Conservation (phyloP, 495 filamentous ascomycete genomes). For the Terfezia boudieri region DNA sequence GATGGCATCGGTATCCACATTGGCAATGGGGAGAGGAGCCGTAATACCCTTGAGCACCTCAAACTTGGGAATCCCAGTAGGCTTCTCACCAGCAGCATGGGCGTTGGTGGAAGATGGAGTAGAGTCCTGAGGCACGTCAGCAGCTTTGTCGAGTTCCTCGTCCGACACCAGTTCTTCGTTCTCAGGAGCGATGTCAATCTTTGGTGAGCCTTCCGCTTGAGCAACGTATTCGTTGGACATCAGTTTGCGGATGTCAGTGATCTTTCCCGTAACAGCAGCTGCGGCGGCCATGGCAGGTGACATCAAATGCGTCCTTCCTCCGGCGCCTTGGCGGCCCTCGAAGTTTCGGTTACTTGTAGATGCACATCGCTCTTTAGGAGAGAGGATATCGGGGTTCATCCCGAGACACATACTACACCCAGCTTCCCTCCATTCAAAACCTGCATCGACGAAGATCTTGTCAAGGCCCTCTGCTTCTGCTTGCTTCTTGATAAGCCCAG, state of each 20-base stretch:
- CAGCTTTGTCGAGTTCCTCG: slow-evolving; percentile 50
- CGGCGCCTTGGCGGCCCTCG: slow-evolving; percentile 85
- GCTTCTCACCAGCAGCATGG: background rate
- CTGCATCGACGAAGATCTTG: slow-evolving; percentile 73
- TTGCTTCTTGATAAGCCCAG: slow-evolving; percentile 80
- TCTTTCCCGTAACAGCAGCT: slow-evolving; percentile 68
- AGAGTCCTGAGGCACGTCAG: slow-evolving; percentile 49
- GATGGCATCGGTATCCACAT: slow-evolving; percentile 94
- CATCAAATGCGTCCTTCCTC: slow-evolving; percentile 86
- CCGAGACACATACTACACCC: slow-evolving; percentile 97
- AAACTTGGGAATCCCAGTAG: slow-evolving; percentile 53
- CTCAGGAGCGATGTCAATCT: slow-evolving; percentile 34
- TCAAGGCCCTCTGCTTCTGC: slow-evolving; percentile 84
- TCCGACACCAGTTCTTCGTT: slow-evolving; percentile 54
- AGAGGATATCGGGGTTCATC: slow-evolving; percentile 98
- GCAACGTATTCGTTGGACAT: slow-evolving; percentile 20
- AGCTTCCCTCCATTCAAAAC: slow-evolving; percentile 95
- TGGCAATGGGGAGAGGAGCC: slow-evolving; percentile 46
- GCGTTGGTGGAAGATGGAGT: slow-evolving; percentile 34
- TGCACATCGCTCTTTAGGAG: slow-evolving; percentile 79
- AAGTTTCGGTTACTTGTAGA: slow-evolving; percentile 96
- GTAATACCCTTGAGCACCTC: slow-evolving; percentile 62
- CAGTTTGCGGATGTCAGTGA: slow-evolving; percentile 74
- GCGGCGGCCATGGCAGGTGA: slow-evolving; percentile 92
- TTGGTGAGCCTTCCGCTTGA: slow-evolving; percentile 29